These are phyloP conservation scores for Pichia sp. DNA, from an alignment of 1,139 yeast genomes.

Conservation along the genomic window DNA sequence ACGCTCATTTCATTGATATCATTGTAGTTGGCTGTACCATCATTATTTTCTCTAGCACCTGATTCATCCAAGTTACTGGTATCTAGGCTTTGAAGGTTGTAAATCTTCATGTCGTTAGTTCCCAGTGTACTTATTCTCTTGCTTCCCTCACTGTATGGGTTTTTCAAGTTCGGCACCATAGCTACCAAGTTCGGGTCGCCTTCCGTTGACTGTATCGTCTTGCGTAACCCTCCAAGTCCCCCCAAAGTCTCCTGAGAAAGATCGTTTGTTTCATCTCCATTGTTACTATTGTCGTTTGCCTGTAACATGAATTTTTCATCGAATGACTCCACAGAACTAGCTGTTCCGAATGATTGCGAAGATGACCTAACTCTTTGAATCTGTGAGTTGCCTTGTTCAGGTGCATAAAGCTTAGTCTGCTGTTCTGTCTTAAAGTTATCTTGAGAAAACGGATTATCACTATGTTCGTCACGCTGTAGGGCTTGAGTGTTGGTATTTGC, in stretches of 20 bases:
- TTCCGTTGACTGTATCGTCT: constrained; percentile 4
- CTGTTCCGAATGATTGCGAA: constrained; percentile 2
- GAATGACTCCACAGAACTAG: constrained; percentile 18
- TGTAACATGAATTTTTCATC: constrained; percentile 18
- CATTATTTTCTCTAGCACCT: background rate
- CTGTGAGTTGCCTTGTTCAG: background rate
- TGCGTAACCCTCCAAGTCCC: constrained; percentile 10
- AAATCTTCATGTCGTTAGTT: constrained; percentile 30
- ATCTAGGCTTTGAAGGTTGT: constrained; percentile 24
- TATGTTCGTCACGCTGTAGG: background rate
- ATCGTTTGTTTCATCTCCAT: background rate
- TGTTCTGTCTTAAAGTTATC: background rate
- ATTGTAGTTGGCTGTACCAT: background rate
- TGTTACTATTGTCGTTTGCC: background rate
- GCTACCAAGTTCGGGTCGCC: background rate
- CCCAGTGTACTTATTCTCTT: constrained; percentile 31
- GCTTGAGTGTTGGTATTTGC: background rate
- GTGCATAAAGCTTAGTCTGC: background rate
- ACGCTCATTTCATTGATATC: constrained; percentile 28
- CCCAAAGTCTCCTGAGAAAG: constrained; percentile 17
- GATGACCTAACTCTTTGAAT: background rate
- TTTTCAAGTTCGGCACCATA: constrained; percentile 9
- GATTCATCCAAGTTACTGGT: background rate
- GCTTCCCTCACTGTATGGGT: constrained; percentile 2
- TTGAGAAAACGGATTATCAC: background rate